Evolutionary conservation across 441 rosid species (phyloP).

Genomic region (Metrosideros polymorpha): DNA sequence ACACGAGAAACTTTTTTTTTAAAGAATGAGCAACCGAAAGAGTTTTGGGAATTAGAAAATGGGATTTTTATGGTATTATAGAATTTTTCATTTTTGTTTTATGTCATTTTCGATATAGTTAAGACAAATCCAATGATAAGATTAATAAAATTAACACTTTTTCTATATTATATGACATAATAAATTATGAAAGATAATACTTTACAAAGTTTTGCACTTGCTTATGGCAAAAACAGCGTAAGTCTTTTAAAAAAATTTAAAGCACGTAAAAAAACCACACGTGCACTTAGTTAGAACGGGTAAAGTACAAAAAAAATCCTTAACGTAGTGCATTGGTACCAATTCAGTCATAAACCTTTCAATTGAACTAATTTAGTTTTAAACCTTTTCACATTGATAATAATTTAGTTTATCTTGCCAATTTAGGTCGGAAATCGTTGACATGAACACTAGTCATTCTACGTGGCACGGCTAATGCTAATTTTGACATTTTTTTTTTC

Average conservation of each 20-base stretch:
- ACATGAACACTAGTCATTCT: too few species aligned
- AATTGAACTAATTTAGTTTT: too few species aligned
- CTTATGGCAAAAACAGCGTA: neutral
- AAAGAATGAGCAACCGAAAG: neutral
- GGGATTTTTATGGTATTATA: neutral
- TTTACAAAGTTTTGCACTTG: neutral
- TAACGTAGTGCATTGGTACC: too few species aligned
- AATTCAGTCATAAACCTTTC: too few species aligned
- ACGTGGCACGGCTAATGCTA: too few species aligned
- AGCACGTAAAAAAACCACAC: neutral
- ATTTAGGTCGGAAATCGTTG: too few species aligned
- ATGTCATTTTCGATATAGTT: neutral
- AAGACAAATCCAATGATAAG: neutral
- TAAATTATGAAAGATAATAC: neutral
- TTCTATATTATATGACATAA: neutral
- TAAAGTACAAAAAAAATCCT: too few species aligned
- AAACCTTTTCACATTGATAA: too few species aligned
- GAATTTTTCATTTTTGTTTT: neutral
- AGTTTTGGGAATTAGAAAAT: neutral
- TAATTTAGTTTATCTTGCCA: too few species aligned
- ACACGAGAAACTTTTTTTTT: neutral
- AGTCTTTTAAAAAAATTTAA: neutral
- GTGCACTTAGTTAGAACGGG: neutral
- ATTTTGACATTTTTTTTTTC: too few species aligned
- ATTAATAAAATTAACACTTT: neutral